Conservation (phyloP, 2,329 filamentous ascomycete genomes). For the Huntiella savannae region DNA sequence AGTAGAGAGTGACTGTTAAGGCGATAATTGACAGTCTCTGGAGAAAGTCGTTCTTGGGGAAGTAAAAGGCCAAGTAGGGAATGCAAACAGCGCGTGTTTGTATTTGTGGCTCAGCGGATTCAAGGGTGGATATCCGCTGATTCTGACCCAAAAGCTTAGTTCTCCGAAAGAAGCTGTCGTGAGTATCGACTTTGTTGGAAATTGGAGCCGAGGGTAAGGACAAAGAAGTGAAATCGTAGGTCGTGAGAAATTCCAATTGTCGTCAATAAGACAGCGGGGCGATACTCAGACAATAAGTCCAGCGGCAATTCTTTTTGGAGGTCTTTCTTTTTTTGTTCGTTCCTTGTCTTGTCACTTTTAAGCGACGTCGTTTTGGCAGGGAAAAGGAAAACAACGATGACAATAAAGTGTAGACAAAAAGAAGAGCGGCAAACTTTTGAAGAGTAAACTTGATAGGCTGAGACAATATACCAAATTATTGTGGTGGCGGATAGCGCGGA, state of each 20-base stretch:
- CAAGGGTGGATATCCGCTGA: background rate
- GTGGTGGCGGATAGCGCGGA: background rate
- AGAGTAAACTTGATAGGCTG: background rate
- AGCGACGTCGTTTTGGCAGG: background rate
- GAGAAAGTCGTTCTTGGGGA: background rate
- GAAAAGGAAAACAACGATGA: background rate
- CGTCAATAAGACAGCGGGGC: background rate
- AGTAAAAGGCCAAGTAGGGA: constrained; percentile 1
- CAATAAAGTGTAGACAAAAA: background rate
- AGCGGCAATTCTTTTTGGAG: background rate
- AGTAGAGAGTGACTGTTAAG: background rate
- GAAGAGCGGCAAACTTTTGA: background rate
- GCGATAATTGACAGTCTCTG: background rate
- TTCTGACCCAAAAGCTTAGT: background rate
- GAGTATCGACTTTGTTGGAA: too few relatives aligned
- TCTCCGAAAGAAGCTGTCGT: too few relatives aligned
- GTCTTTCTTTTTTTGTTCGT: background rate
- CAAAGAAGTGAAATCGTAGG: background rate
- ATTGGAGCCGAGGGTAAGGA: background rate
- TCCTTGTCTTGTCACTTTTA: background rate
- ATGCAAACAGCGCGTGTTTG: background rate
- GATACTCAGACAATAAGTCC: background rate
- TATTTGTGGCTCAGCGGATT: background rate
- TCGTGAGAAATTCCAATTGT: background rate
- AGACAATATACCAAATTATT: background rate